phyloP scores from a whole-genome alignment of 495 filamentous ascomycete species.

The Chaetomium tenue region DNA sequence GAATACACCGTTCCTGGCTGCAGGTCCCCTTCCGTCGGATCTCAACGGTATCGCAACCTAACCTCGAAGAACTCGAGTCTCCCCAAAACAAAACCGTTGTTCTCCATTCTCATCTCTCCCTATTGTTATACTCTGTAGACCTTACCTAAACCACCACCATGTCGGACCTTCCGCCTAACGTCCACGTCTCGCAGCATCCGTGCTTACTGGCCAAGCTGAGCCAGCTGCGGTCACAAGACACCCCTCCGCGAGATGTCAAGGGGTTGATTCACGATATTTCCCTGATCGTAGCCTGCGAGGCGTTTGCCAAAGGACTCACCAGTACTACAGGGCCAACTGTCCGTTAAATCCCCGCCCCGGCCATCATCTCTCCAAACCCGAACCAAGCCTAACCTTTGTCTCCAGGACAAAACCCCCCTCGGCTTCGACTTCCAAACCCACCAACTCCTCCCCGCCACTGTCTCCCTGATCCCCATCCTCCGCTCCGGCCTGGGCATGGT shows the following conservation, averaged over 20 bases:
- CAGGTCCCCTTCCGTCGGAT: background rate
- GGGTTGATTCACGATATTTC: constrained; percentile 79
- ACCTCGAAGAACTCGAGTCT: background rate
- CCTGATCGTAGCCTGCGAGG: constrained; percentile 78
- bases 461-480: constrained; percentile 88
- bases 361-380: background rate
- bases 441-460: constrained; percentile 55
- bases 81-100: no score
- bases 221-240: constrained; percentile 71
- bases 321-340: constrained; percentile 47
- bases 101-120: background rate
- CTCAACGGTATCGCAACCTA: background rate
- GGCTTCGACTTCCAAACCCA: constrained; percentile 65
- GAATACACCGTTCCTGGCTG: background rate
- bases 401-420: constrained; percentile 70
- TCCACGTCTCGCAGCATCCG: constrained; percentile 82
- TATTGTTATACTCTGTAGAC: background rate
- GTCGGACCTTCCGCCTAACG: constrained; percentile 58
- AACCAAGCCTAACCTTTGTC: background rate
- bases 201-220: constrained; percentile 86
- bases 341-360: constrained; percentile 7
- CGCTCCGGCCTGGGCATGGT: constrained; percentile 88
- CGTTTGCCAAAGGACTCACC: constrained; percentile 64
- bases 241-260: constrained; percentile 74
- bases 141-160: constrained; percentile 8